Percentiles rank a stretch among this genome's conserved stretches.
Conservation (phyloP, 441 rosid genomes). For the Capsella rubella region DNA sequence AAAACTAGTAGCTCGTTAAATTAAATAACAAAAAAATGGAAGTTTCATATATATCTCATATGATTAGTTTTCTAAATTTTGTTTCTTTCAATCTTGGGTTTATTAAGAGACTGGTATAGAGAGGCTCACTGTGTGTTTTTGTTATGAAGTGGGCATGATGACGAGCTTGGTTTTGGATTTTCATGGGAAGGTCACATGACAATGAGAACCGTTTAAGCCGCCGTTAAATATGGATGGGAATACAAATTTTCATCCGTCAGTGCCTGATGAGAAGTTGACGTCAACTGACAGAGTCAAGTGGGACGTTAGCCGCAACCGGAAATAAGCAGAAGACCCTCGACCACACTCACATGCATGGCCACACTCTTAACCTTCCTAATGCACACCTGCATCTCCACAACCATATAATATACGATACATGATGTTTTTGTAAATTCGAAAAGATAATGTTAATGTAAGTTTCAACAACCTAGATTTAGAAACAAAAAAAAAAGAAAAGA, state of each 20-base stretch:
- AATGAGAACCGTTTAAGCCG: conserved; percentile 27
- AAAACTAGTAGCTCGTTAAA: too few species aligned
- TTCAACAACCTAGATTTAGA: not conserved
- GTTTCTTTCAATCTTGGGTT: not conserved
- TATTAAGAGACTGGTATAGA: not conserved
- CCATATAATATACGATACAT: not conserved
- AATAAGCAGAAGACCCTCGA: conserved; percentile 39
- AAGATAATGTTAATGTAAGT: not conserved
- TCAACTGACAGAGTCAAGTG: conserved; percentile 39
- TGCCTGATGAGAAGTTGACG: conserved; percentile 41
- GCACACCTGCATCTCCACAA: conserved; percentile 12
- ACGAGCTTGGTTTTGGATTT: conserved; percentile 34
- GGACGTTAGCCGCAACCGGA: conserved; percentile 45
- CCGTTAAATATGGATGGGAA: conserved; percentile 43
- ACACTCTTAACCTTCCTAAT: not conserved
- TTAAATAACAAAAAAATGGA: too few species aligned
- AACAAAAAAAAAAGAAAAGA: too few species aligned
- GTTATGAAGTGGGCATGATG: conserved; percentile 17
- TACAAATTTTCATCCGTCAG: conserved; percentile 19
- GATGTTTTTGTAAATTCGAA: too few species aligned
- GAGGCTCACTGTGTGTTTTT: conserved; percentile 19
- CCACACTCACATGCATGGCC: conserved; percentile 33
- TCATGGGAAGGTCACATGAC: conserved; percentile 33
- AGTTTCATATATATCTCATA: conserved; percentile 4
- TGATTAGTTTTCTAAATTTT: conserved; percentile 1